A percentile compares a stretch with the other conserved stretches of the same genome.
Conservation (phyloP, 306 rosid genomes). For the Quercus variabilis region DNA sequence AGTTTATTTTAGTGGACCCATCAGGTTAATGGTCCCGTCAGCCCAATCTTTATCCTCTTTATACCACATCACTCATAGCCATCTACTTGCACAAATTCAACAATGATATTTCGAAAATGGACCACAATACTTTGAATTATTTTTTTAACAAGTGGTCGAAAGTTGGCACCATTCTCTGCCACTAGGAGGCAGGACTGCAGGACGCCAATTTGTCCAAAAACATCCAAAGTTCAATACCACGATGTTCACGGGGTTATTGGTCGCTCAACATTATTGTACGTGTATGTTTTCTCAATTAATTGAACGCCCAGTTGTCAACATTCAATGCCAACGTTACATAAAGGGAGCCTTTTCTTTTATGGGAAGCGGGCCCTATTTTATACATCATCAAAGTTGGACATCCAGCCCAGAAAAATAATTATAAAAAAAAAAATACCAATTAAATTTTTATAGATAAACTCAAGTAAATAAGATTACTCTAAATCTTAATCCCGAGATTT, state of each 20-base stretch:
- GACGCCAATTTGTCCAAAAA: not conserved
- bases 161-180: not conserved
- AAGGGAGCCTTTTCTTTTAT: too few species aligned
- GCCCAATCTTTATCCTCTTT: too few species aligned
- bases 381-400: not conserved
- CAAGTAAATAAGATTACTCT: too few species aligned
- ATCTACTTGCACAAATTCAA: too few species aligned
- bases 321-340: not conserved
- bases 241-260: not conserved
- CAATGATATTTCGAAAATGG: too few species aligned
- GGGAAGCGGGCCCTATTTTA: not conserved
- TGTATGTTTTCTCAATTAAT: not conserved
- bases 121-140: not conserved
- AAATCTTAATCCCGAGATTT: too few species aligned
- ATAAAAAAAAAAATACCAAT: too few species aligned
- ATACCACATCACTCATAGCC: too few species aligned
- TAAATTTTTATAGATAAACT: too few species aligned
- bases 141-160: not conserved
- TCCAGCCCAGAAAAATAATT: not conserved
- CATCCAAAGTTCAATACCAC: not conserved
- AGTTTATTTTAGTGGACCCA: too few species aligned
- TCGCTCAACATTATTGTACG: not conserved
- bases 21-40: too few species aligned
- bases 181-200: not conserved
- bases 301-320: not conserved